Base-by-base conservation (phyloP, 805 yeast species). In the Candida broadrunensis region DNA sequence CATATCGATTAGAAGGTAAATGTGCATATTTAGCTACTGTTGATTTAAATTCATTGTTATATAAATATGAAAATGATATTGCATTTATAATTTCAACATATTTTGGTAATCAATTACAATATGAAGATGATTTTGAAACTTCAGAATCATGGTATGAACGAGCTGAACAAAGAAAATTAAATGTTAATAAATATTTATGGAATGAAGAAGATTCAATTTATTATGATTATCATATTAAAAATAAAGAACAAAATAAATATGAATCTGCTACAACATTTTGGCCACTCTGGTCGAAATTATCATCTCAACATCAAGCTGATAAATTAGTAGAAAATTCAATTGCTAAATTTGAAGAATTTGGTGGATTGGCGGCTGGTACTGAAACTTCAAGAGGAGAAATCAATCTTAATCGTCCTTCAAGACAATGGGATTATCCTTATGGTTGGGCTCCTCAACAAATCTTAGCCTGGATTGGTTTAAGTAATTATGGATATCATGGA, bases 361-460 rank as follows among this genome's bases (percentile, higher is more conserved):
- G 99, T 18, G 99, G 99, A 1, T 61, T 91, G 8, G 96, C 81
- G 1, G 82, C 96, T 0, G 95, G 97, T 29, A 84, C 96, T 0
- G 73, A 78, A 49, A 60, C 72, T 48, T 81, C 90, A 2, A 69
- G 96, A 49, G 95, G 96, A 30, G 78, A 73, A 19, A 65, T 87
- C 27, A 78, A 83, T 1, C 62, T 85, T 14, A 72, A 77, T 33
- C 71, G 88, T 53, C 97, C 95, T n/a, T 79, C 84, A 11, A 73
- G 98, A 60, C 99, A 91, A 65, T 91, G 99, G 99, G 99, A 91
- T 61, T 93, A 84, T 61, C 99, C 99, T 2, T 88, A 70, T 56
- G 98, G 98, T 1, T 91, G 99, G 99, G 97, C 98, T 0, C 98
- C 99, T 3, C 98, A 93, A 59, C 99, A 91, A 63, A 87, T 91